phyloP scores from a whole-genome alignment of 2,329 filamentous ascomycete species.

The Colletotrichum simmondsii region DNA sequence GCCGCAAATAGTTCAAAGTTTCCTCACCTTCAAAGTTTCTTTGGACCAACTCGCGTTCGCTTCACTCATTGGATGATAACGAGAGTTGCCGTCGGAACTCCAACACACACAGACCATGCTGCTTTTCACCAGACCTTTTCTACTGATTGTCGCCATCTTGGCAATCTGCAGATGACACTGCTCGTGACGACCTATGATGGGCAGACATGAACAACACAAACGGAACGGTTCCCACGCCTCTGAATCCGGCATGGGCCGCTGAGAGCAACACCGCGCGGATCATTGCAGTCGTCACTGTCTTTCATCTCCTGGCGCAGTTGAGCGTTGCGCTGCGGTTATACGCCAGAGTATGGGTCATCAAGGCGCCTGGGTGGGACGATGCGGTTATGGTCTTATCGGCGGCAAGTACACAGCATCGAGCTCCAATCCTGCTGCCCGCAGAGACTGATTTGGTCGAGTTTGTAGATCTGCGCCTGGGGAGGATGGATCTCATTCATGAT shows the following conservation, averaged over 20 bases:
- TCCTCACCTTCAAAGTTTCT: background rate
- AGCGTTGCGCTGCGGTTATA: conserved; percentile 8
- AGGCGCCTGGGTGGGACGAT: conserved; percentile 16
- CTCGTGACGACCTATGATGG: background rate
- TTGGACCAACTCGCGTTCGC: background rate
- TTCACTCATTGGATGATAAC: background rate
- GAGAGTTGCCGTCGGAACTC: background rate
- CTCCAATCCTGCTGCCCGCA: too few relatives aligned
- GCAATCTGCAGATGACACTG: background rate
- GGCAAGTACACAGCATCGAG: conserved; percentile 19
- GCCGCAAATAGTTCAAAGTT: background rate
- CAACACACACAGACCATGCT: background rate
- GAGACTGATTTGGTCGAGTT: background rate
- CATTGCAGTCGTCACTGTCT: conserved; percentile 34
- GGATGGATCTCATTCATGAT: conserved; percentile 51
- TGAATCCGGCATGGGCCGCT: conserved; percentile 35
- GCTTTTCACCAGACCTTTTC: background rate
- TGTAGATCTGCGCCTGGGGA: conserved; percentile 41
- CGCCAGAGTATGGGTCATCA: conserved; percentile 7
- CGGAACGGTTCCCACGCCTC: background rate
- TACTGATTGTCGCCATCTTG: background rate
- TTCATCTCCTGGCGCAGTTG: conserved; percentile 2
- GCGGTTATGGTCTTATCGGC: conserved; percentile 38
- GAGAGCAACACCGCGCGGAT: conserved; percentile 40
- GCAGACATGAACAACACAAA: conserved; percentile 17